Evolutionary conservation across 2,329 filamentous ascomycete species (phyloP), one percentile per base, ranked within the genome.

Genomic region (Pseudophaeomoniella oleicola): DNA sequence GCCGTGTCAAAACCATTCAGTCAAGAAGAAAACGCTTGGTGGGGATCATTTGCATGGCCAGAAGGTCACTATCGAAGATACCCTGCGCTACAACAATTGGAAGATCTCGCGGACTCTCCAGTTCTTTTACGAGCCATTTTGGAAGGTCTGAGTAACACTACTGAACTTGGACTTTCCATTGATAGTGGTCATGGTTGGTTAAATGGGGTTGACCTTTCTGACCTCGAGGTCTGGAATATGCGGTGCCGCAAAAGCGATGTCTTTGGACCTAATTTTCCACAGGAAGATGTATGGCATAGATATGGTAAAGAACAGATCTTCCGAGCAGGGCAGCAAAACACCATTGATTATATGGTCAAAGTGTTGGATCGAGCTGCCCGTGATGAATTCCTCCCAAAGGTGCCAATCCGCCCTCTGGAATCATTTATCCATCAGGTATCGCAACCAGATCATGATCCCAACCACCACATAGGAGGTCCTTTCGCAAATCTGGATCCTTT

Each of bases 171-270:
- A 0, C 55, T 84, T 3, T 80, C 73, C 13, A 66, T 81, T 30
- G 74, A 81, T 48, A 75, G 69, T 38, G 77, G 78, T 6, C 61
- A 82, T 27, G 79, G 79, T 9, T 82, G 75, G 64, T 63, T 83
- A 9, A 59, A 60, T 33, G 76, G 77, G 1, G 72, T 76, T 2
- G 75, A 81, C 50, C 56, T 64, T 13, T 69, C 65, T 0, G 56
- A 66, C 29, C 54, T 60, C 14, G 66, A 66, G 32, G 58, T 59
- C 4, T 58, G 69, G 14, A 58, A 68, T 33, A 55, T 61, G 13
- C 58, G 57, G 2, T 54, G 52, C n/a, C 42, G 41, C 3, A 55
- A 54, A 14, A 51, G 57, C 17, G 43, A 50, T 5, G 60, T 74
- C 1, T 73, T 75, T 47, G 66, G 66, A 9, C 49, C 49, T 29